Conservation (phyloP, 2,329 filamentous ascomycete species). For the Triangularia setosa region DNA sequence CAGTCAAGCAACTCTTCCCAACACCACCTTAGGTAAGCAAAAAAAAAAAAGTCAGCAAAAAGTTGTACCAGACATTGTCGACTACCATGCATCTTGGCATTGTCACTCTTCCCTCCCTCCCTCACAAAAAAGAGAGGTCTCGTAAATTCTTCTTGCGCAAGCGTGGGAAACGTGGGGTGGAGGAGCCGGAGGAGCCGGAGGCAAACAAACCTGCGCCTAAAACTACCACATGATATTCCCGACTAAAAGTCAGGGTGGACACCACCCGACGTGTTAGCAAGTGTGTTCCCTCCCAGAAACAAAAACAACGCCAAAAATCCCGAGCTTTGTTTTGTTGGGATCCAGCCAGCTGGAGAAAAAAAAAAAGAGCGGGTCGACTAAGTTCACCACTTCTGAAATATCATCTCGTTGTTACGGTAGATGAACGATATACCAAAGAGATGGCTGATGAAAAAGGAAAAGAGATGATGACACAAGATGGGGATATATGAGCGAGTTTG, state of each 20-base stretch:
- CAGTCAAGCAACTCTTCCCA: constrained; percentile 88
- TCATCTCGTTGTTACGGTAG: too few species aligned
- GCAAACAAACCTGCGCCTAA: constrained; percentile 63
- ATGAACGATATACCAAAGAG: too few species aligned
- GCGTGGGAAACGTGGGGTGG: background rate
- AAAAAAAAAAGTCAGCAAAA: constrained; percentile 30
- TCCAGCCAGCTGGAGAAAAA: background rate
- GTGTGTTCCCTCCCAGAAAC: background rate
- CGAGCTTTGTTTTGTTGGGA: constrained; percentile 1
- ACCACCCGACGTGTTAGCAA: constrained; percentile 18
- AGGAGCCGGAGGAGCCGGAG: background rate
- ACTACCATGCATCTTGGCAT: constrained; percentile 12
- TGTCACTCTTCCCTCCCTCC: background rate
- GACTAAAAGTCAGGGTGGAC: constrained; percentile 40
- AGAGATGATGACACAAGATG: background rate
- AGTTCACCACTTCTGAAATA: background rate
- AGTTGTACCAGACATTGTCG: background rate
- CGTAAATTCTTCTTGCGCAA: background rate
- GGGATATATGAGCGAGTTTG: background rate
- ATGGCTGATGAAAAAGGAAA: too few species aligned
- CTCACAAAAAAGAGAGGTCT: constrained; percentile 10
- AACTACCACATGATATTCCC: constrained; percentile 80
- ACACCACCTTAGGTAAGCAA: constrained; percentile 63
- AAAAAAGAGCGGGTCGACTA: background rate
- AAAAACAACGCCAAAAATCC: background rate